These are phyloP conservation scores for Imleria badia DNA, from an alignment of 768 basidiomycete genomes.

Conservation along the genomic window DNA sequence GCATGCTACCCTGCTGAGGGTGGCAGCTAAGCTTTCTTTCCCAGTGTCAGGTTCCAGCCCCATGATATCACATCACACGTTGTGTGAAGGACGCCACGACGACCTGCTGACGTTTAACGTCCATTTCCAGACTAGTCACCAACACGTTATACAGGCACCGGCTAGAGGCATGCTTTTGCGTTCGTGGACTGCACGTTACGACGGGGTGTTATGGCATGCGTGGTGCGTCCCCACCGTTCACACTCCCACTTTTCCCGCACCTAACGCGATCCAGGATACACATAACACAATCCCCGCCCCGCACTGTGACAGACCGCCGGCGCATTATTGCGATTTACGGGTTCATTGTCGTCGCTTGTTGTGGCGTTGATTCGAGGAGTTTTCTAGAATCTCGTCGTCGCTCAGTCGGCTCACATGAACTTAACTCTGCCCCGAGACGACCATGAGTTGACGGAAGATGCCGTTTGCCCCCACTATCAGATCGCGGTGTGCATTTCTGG, in stretches of 20 bases:
- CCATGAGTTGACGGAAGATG: slow-evolving; percentile 2
- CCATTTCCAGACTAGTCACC: neutral
- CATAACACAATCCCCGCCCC: neutral
- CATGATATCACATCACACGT: neutral
- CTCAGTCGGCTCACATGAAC: neutral
- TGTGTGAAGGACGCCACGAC: slow-evolving; percentile 16
- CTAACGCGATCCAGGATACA: slow-evolving; percentile 5
- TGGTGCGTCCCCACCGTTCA: neutral
- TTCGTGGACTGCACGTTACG: slow-evolving; percentile 3
- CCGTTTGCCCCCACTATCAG: neutral
- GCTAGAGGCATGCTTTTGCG: slow-evolving; percentile 1
- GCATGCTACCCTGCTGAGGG: slow-evolving; percentile 12
- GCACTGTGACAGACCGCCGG: slow-evolving; percentile 7
- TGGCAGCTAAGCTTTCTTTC: slow-evolving; percentile 8
- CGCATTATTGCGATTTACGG: neutral
- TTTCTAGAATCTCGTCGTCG: neutral
- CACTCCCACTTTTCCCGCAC: neutral
- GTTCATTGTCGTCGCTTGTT: slow-evolving; percentile 8
- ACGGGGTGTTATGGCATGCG: slow-evolving; percentile 15
- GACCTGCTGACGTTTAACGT: slow-evolving; percentile 3
- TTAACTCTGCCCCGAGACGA: slow-evolving; percentile 1
- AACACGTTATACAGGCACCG: slow-evolving; percentile 4
- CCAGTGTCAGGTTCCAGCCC: slow-evolving; percentile 3
- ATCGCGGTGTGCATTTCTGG: neutral
- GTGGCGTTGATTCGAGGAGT: neutral